Evolutionary conservation across 371 early-diverging fungal genomes (phyloP).

Genomic region (Sporodiniella umbellata): DNA sequence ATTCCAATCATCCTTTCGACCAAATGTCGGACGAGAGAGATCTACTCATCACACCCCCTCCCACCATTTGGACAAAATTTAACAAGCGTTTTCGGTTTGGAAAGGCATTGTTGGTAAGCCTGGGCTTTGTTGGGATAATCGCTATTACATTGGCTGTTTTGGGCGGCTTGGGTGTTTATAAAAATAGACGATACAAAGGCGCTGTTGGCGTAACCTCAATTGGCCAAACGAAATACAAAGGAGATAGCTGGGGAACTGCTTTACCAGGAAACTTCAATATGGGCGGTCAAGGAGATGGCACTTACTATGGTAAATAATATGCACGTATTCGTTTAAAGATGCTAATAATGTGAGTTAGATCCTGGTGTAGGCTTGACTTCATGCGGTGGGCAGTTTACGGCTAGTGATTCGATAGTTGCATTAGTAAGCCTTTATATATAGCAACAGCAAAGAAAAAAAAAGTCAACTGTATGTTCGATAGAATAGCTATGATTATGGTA

Average conservation of each 20-base stretch:
- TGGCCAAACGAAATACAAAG: conserved; percentile 34
- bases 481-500: conserved; percentile 42
- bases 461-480: conserved; percentile 3
- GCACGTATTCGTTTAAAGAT: no score
- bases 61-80: conserved; percentile 39
- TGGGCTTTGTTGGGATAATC: conserved; percentile 21
- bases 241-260: conserved; percentile 37
- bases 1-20: conserved; percentile 10
- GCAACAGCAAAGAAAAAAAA: no score
- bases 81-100: conserved; percentile 29
- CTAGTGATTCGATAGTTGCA: conserved; percentile 38
- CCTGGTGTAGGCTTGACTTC: conserved; percentile 42
- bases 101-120: conserved; percentile 19
- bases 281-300: conserved; percentile 44
- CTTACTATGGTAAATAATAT: conserved; percentile 44
- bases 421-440: no score
- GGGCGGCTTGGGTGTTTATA: conserved; percentile 32
- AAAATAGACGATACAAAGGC: conserved; percentile 27
- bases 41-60: conserved; percentile 20
- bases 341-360: conserved; percentile 27
- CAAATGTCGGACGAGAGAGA: conserved; percentile 10
- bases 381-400: conserved; percentile 37
- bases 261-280: conserved; percentile 26
- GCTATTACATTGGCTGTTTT: conserved; percentile 34
- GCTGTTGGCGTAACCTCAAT: conserved; percentile 25